These are phyloP conservation scores for Verbascum thapsus DNA, from an alignment of 257 asterid species.

Conservation along the genomic window DNA sequence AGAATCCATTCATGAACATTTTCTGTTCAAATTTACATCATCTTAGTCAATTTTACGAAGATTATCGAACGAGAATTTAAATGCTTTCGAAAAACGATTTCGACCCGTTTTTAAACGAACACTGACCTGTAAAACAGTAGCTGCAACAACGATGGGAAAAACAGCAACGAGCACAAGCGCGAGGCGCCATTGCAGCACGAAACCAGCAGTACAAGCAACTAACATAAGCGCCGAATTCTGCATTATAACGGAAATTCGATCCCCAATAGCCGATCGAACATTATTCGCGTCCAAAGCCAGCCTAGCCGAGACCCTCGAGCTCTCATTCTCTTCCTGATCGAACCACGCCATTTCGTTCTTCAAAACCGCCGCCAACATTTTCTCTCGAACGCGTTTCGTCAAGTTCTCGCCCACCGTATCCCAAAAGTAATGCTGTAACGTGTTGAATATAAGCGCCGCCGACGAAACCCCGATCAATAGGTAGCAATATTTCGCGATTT, in stretches of 20 bases:
- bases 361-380: slow-evolving; percentile 78
- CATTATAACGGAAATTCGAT: slow-evolving; percentile 85
- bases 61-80: too few relatives aligned
- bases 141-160: slow-evolving; percentile 89
- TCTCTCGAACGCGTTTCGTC: slow-evolving; percentile 82
- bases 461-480: slow-evolving; percentile 87
- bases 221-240: slow-evolving; percentile 97
- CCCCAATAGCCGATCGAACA: slow-evolving; percentile 91
- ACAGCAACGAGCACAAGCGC: slow-evolving; percentile 89
- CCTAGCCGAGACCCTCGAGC: slow-evolving; percentile 86
- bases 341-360: slow-evolving; percentile 95
- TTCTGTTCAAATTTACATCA: slow-evolving; percentile 48
- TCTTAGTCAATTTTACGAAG: background rate
- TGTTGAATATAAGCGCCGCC: slow-evolving; percentile 86
- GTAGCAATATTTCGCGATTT: slow-evolving; percentile 86
- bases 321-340: slow-evolving; percentile 86
- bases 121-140: slow-evolving; percentile 83
- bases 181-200: slow-evolving; percentile 91
- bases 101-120: too few relatives aligned
- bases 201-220: slow-evolving; percentile 93
- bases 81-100: too few relatives aligned
- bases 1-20: slow-evolving; percentile 95
- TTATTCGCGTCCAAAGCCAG: slow-evolving; percentile 88
- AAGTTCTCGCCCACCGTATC: slow-evolving; percentile 86
- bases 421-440: slow-evolving; percentile 90